Evolutionary conservation across 2,329 filamentous ascomycete genomes (phyloP).

Genomic region (Aspergillus ochraceus): DNA sequence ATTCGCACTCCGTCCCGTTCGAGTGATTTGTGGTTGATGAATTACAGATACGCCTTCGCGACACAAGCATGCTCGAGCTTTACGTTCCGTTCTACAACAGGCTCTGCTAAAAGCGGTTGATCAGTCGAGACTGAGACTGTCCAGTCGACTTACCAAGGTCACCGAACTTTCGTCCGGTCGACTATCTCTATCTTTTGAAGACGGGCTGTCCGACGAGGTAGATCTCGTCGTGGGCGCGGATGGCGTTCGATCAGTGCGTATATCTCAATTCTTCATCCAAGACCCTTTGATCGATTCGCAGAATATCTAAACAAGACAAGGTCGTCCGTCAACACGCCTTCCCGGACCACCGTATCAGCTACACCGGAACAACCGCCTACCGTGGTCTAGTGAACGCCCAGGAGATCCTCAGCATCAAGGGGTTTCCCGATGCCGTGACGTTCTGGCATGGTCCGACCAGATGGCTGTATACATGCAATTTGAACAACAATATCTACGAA

Average conservation of each 20-base stretch:
- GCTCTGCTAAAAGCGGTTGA: constrained; percentile 6
- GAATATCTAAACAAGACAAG: background rate
- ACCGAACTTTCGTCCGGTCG: background rate
- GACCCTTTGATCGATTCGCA: background rate
- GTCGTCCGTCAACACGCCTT: constrained; percentile 13
- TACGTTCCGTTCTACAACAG: constrained; percentile 13
- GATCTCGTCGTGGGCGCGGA: constrained; percentile 15
- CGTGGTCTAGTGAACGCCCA: constrained; percentile 9
- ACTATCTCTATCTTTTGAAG: constrained; percentile 7
- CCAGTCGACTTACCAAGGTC: constrained; percentile 6
- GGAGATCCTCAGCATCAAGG: constrained; percentile 8
- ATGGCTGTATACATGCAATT: constrained; percentile 15
- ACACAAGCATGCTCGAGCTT: constrained; percentile 10
- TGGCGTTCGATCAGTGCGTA: constrained; percentile 12
- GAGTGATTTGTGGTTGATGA: background rate
- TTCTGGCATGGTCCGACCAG: constrained; percentile 16
- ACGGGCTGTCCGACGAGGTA: constrained; percentile 5
- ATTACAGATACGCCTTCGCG: constrained; percentile 5
- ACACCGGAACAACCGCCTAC: constrained; percentile 14
- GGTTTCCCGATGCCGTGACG: constrained; percentile 10
- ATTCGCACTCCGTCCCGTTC: background rate
- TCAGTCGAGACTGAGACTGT: constrained; percentile 1
- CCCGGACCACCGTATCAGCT: constrained; percentile 10
- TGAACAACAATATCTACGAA: constrained; percentile 13
- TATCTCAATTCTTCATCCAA: background rate